Base-by-base conservation (phyloP, 257 asterid genomes). In the Solanum dulcamara region DNA sequence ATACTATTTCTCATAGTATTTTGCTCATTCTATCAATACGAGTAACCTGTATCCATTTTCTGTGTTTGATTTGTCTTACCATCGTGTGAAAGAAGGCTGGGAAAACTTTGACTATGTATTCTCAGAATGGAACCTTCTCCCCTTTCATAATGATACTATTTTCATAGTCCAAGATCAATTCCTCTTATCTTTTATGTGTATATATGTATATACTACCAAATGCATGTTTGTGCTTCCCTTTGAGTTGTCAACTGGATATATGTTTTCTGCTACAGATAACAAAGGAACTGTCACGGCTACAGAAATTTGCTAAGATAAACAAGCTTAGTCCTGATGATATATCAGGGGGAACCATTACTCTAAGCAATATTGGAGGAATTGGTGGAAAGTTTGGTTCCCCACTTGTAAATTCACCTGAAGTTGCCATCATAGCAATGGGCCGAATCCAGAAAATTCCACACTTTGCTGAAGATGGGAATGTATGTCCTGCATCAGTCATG, bases 331-430 rank as follows among this genome's bases (percentile, higher is more conserved):
- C 97, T 2, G 93, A 93, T 22, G 99, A 96, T 85, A 74, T 96
- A 92, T 87, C 98, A 9, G 93, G 96, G 83, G 98, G 98, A 87
- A 93, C 98, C 10, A 91, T 96, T 67, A 96, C 98, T 51, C 79
- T 96, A 83, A 96, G 99, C 90, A 96, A 96, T 85, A 96, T 95
- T 35, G 99, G 99, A 74, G 94, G 97, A 44, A 96, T 96, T 44
- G 99, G 99, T 59, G 99, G 99, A 53, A 96, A 95, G 87, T 95
- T 92, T 28, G 99, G 99, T 84, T 93, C 97, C 79, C 98, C 99
- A 4, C 94, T 96, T 51, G 88, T 96, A 85, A 95, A 95, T 81
- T 90, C 88, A 64, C 98, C 99, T 59, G 99, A 96, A 91, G 94
- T 91, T 80, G 91, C 96, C 81, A 96, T 96, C 86, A 95, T 96